phyloP scores from a whole-genome alignment of 2,329 filamentous ascomycete species.

The Fusarium annulatum region DNA sequence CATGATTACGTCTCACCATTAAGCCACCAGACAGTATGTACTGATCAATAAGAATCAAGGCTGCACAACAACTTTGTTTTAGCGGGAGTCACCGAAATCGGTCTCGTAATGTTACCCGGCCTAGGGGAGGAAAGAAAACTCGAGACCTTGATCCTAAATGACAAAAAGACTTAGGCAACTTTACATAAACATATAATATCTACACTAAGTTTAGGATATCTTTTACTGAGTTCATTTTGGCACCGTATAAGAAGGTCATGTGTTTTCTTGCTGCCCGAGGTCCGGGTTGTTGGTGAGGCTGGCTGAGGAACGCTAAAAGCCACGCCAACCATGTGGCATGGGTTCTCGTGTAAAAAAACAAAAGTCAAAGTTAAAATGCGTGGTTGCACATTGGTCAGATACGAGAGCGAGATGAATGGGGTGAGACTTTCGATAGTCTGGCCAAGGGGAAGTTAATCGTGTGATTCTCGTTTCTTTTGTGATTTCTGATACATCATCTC shows the following conservation, averaged over 20 bases:
- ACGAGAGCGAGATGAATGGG: neutral
- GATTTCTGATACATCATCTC: neutral
- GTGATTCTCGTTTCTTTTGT: neutral
- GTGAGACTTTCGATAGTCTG: neutral
- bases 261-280: too few relatives aligned
- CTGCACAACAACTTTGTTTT: neutral
- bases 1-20: neutral
- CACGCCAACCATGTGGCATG: neutral
- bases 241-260: too few relatives aligned
- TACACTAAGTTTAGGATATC: too few relatives aligned
- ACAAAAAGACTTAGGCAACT: too few relatives aligned
- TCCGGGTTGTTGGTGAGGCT: neutral
- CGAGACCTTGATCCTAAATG: too few relatives aligned
- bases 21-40: neutral
- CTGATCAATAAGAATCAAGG: neutral
- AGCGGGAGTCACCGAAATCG: neutral
- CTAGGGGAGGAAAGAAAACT: too few relatives aligned
- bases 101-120: neutral
- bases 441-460: neutral
- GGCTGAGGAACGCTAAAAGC: neutral
- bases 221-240: too few relatives aligned
- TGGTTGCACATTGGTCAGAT: neutral
- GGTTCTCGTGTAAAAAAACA: neutral
- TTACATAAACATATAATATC: too few relatives aligned
- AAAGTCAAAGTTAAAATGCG: neutral